Base-by-base conservation (phyloP, 2,329 filamentous ascomycete species). In the Penicillium sp. region DNA sequence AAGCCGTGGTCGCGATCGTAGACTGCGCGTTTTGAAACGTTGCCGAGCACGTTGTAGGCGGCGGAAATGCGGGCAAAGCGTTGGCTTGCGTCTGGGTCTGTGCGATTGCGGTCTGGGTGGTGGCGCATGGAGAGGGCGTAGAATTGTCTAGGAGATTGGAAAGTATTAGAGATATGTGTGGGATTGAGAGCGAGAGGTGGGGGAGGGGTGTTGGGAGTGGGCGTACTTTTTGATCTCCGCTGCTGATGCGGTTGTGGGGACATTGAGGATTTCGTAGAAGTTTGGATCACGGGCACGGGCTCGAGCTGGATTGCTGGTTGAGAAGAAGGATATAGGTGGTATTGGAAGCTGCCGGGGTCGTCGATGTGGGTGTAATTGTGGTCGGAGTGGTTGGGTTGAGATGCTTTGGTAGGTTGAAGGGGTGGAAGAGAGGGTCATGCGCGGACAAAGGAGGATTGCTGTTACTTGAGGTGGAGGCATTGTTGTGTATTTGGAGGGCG, bases 71-170 rank as follows among this genome's bases (percentile, higher is more conserved):
- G 82, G 73, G 91, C 85, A 80, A 96, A 99, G 70, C 87, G 89
- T 55, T 84, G 77, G 4, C 86, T 80, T 59, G 92, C 89, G 56
- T 77, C 71, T 5, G 89, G 88, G 74, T 96, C 88, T 64, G 83
- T 70, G 57, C 82, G 90, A 80, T 97, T 95, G 71, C 87, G 86
- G 80, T 99, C 94, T 1, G 94, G 94, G 75, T 99, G 94, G 81
- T 96, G 88, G 51, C 83, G 78, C 76, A 97, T 96, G 69, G 91
- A 96, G 72, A 97, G 89, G 58, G 82, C 76, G 81, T 97, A 97
- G 83, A 97, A 99, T 71, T 84, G 77, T 64, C 77, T 80, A 46
- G 8, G n/a, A 28, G 16, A 45, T 28, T 3, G 36, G n/a, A n/a
- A 45, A 33, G 30, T 25, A 45, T 45, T 35, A 22, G 6, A 0